Evolutionary conservation across 805 yeast genomes (phyloP).

Genomic region (Ogataea salicorniae): DNA sequence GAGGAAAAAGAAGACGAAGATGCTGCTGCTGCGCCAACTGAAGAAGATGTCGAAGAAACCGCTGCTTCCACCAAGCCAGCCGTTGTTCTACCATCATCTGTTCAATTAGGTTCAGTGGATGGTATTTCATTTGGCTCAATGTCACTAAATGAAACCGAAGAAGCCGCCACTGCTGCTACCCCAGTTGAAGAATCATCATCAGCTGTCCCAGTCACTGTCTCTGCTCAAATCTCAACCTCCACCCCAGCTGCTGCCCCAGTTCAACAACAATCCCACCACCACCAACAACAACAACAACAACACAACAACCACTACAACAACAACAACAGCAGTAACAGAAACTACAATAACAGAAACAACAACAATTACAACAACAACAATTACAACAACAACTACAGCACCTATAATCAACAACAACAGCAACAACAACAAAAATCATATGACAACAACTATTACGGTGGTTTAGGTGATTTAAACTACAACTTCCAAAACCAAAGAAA

Average conservation of each 20-base stretch:
- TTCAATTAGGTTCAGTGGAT: constrained; percentile 40
- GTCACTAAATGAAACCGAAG: constrained; percentile 42
- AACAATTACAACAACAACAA: constrained; percentile 13
- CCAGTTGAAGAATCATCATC: constrained; percentile 9
- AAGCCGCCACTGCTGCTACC: constrained; percentile 21
- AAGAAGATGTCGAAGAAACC: neutral
- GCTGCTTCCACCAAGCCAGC: constrained; percentile 2
- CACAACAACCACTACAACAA: neutral
- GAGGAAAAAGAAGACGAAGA: constrained; percentile 7
- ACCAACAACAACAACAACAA: neutral
- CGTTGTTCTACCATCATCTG: constrained; percentile 43
- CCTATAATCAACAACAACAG: constrained; percentile 17
- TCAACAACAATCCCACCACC: neutral
- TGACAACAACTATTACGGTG: constrained; percentile 19
- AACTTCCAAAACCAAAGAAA: constrained; percentile 22
- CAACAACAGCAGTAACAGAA: constrained; percentile 11
- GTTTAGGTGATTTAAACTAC: constrained; percentile 23
- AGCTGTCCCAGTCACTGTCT: constrained; percentile 5
- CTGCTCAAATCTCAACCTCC: constrained; percentile 4
- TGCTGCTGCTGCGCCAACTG: too few species aligned
- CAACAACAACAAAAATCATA: constrained; percentile 17
- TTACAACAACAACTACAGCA: constrained; percentile 19
- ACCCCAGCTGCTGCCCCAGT: constrained; percentile 3
- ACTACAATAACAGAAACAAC: constrained; percentile 14
- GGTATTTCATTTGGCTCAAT: constrained; percentile 55